Evolutionary conservation across 148 eudicot species (phyloP).

Genomic region (Bassia scoparia): DNA sequence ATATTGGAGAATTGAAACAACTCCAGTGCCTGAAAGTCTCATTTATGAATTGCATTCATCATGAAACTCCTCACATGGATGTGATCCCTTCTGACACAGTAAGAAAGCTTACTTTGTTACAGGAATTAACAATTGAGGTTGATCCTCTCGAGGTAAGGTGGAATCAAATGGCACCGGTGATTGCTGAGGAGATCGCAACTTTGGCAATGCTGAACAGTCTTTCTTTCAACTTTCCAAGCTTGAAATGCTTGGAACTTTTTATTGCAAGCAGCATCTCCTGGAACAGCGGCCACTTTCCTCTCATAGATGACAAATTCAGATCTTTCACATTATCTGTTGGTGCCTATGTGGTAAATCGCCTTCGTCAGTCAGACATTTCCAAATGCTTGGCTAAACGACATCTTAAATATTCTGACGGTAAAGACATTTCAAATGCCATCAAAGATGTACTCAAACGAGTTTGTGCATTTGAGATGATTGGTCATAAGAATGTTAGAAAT

Average conservation of each 20-base stretch:
- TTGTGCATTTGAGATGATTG: constrained; percentile 25
- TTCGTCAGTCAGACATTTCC: constrained; percentile 6
- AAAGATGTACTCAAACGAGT: constrained; percentile 22
- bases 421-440: constrained; percentile 10
- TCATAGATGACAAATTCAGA: constrained; percentile 14
- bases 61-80: constrained; percentile 17
- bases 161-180: constrained; percentile 11
- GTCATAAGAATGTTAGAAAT: constrained; percentile 17
- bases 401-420: constrained; percentile 20
- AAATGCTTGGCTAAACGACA: constrained; percentile 14
- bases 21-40: constrained; percentile 24
- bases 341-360: background rate
- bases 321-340: constrained; percentile 17
- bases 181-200: constrained; percentile 26
- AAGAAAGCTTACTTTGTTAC: constrained; percentile 12
- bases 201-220: constrained; percentile 19
- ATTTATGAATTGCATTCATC: constrained; percentile 9
- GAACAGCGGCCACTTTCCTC: constrained; percentile 11
- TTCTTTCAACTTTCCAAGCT: constrained; percentile 24
- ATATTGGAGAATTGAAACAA: constrained; percentile 11
- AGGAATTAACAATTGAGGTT: constrained; percentile 22
- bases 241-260: constrained; percentile 18
- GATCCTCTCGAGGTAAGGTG: constrained; percentile 19
- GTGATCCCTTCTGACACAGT: constrained; percentile 9
- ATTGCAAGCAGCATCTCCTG: constrained; percentile 9